Evolutionary conservation across 305 asterid species (phyloP).

Genomic region (Caryopteris hybrid): DNA sequence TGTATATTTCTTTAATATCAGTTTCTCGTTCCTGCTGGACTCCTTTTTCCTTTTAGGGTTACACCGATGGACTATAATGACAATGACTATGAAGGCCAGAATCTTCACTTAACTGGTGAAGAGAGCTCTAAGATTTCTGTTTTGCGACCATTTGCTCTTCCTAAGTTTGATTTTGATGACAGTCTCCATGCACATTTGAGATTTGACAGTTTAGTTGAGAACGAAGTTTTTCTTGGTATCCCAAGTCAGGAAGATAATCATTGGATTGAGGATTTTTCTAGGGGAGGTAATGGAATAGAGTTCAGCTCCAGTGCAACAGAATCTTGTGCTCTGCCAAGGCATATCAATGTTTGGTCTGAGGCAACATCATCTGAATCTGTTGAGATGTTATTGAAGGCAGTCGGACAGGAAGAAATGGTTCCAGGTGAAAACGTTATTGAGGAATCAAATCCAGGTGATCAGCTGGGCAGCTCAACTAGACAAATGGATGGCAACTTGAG

Average conservation of each 20-base stretch:
- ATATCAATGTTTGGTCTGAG: constrained; percentile 99
- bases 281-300: constrained; percentile 75
- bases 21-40: constrained; percentile 15
- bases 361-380: constrained; percentile 99
- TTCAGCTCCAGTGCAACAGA: constrained; percentile 82
- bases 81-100: constrained; percentile 82
- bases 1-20: not conserved
- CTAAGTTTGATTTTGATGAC: constrained; percentile 96
- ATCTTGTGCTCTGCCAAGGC: constrained; percentile 88
- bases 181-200: constrained; percentile 78
- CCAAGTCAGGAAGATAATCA: constrained; percentile 93
- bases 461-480: constrained; percentile 39
- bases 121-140: constrained; percentile 83
- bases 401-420: constrained; percentile 89
- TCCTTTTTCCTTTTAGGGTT: constrained; percentile 41
- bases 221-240: constrained; percentile 98
- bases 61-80: constrained; percentile 92
- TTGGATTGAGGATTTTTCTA: constrained; percentile 98
- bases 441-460: constrained; percentile 55
- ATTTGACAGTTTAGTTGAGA: constrained; percentile 94
- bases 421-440: constrained; percentile 50
- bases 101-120: constrained; percentile 82
- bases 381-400: constrained; percentile 93
- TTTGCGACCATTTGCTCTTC: constrained; percentile 83
- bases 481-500: constrained; percentile 36